Base-by-base conservation (phyloP, 2,329 filamentous ascomycete genomes). In the Claviceps pazoutovae region DNA sequence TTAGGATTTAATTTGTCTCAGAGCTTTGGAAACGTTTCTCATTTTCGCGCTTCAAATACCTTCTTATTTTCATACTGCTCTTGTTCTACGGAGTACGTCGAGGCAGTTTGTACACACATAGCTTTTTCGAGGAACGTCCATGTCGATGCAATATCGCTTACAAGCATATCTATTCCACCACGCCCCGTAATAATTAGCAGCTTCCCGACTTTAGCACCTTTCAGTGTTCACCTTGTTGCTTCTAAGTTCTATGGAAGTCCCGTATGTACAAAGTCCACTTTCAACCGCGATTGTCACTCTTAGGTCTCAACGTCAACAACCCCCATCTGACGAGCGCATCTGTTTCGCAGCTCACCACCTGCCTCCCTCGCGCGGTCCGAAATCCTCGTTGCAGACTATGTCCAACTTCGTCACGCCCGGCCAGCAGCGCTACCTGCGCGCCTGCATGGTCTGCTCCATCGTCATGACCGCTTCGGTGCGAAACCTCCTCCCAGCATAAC, bases 361-460 rank as follows among this genome's bases (percentile, higher is more conserved):
- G 9, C n/a, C 1, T 5, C 5, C 39, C n/a, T 11, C 13, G 9
- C 16, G 4, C 38, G 38, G 7, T 19, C 16, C 7, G 14, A 41
- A 17, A 7, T 19, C 17, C 1, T 43, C 41, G 19, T 23, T 13
- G 9, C 30, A 46, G 1, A n/a, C 3, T 17, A 46, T 56, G 52
- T 53, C 57, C 44, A 84, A 82, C 67, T 89, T 81, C 67, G 83
- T 89, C 56, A 71, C 85, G 16, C 78, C 86, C 6, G 77, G 75
- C 65, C 86, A 93, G 70, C 82, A 85, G 72, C 87, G 90, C 70
- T 83, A 87, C 66, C 79, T 95, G 59, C 90, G 93, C 70, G 93
- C 93, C 63, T 98, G 93, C 76, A 96, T 98, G 89, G 88, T 97
- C 60, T 98, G 93, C 80, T 91, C 88, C 51, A 86, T 97, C 65